Percentiles rank a stretch among this genome's conserved stretches.
phyloP scores from a whole-genome alignment of 1,139 yeast species.

The Saccharomycopsis hybrid region DNA sequence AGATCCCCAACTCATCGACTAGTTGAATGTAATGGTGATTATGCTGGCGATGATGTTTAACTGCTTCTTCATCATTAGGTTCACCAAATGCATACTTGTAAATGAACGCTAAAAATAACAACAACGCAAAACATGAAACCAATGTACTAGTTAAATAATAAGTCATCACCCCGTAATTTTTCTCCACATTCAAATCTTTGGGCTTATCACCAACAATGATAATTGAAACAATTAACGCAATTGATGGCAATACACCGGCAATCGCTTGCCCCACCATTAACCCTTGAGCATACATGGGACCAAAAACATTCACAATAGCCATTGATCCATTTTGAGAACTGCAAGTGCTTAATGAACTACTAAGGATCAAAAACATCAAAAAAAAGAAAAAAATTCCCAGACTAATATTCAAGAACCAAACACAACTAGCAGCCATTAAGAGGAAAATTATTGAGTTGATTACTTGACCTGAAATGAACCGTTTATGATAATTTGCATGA shows the following conservation, averaged over 20 bases:
- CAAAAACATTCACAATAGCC: conserved; percentile 78
- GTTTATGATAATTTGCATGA: conserved; percentile 49
- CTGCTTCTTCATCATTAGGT: conserved; percentile 16
- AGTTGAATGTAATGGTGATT: conserved; percentile 16
- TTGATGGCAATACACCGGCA: conserved; percentile 85
- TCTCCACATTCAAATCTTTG: conserved; percentile 27
- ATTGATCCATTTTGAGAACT: conserved; percentile 84
- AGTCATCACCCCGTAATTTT: conserved; percentile 47
- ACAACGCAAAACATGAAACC: conserved; percentile 46
- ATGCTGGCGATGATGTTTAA: background rate
- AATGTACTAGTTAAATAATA: conserved; percentile 69
- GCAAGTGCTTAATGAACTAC: conserved; percentile 62
- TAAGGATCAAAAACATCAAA: conserved; percentile 52
- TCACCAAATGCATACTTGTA: conserved; percentile 24
- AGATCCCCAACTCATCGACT: conserved; percentile 16
- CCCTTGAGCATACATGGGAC: conserved; percentile 75
- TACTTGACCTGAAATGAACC: conserved; percentile 56
- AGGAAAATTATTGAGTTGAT: conserved; percentile 52
- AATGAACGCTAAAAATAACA: conserved; percentile 29
- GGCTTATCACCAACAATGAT: conserved; percentile 33
- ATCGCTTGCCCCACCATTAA: conserved; percentile 93
- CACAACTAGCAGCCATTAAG: conserved; percentile 38
- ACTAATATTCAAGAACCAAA: conserved; percentile 39
- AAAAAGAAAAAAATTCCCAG: conserved; percentile 37
- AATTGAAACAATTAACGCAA: conserved; percentile 62